Conservation (phyloP, 208 protist genomes). For the Porcisia hertigi region DNA sequence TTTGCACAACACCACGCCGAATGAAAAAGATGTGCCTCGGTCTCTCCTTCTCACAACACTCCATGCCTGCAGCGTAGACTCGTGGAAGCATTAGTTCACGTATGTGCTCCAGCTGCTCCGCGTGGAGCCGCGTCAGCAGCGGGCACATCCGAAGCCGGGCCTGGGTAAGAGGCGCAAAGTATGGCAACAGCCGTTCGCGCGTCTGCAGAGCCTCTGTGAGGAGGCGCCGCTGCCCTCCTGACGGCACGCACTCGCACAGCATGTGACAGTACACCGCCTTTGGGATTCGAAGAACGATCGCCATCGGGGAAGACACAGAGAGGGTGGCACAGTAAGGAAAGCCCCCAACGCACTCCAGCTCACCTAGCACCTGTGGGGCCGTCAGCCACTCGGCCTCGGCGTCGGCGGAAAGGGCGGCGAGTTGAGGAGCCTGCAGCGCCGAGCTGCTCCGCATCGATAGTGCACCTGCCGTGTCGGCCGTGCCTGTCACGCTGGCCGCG, state of each 20-base stretch:
- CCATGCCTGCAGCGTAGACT: constrained; percentile 70
- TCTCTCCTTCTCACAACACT: constrained; percentile 47
- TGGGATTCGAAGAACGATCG: constrained; percentile 41
- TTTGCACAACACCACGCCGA: constrained; percentile 65
- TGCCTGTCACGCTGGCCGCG: not conserved
- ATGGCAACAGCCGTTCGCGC: constrained; percentile 63
- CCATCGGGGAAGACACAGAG: constrained; percentile 43
- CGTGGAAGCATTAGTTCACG: constrained; percentile 60
- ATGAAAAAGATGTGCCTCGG: constrained; percentile 79
- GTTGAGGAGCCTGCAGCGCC: not conserved
- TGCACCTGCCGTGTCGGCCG: not conserved
- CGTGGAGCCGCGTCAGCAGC: constrained; percentile 45
- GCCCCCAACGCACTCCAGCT: constrained; percentile 58
- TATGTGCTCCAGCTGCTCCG: constrained; percentile 56
- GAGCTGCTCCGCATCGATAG: not conserved
- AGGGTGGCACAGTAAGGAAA: constrained; percentile 59
- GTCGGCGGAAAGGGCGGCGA: constrained; percentile 2
- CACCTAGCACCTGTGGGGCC: constrained; percentile 65
- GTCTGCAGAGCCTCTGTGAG: constrained; percentile 46
- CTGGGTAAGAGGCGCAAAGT: constrained; percentile 59
- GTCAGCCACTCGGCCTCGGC: constrained; percentile 27
- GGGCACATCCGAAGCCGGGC: constrained; percentile 70
- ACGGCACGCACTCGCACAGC: constrained; percentile 32
- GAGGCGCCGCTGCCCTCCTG: constrained; percentile 42
- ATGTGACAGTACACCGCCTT: constrained; percentile 51